Conservation (phyloP, 2,329 filamentous ascomycete species). For the Aspergillus terreus region DNA sequence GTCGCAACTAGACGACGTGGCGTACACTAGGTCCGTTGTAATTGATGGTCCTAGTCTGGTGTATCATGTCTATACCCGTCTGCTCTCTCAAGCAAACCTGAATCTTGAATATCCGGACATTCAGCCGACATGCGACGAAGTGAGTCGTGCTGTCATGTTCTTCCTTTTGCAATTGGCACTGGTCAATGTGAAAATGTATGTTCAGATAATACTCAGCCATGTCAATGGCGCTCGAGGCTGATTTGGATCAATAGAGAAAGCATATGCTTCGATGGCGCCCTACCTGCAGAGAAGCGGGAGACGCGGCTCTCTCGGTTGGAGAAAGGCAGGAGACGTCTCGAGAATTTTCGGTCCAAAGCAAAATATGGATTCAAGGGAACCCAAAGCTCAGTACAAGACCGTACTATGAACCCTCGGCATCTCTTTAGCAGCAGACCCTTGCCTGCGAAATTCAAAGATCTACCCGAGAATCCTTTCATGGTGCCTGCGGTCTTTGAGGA, state of each 20-base stretch:
- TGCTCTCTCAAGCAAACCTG: conserved; percentile 40
- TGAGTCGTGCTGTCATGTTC: conserved; percentile 56
- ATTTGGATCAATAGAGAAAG: conserved; percentile 47
- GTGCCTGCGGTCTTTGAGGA: conserved; percentile 74
- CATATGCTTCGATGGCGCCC: conserved; percentile 82
- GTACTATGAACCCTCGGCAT: conserved; percentile 15
- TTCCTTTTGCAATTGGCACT: conserved; percentile 61
- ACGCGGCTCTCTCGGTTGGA: conserved; percentile 61
- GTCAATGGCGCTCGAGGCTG: conserved; percentile 6
- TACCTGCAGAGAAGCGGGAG: conserved; percentile 64
- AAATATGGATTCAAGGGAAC: conserved; percentile 21
- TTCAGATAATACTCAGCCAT: conserved; percentile 29
- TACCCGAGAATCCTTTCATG: conserved; percentile 64
- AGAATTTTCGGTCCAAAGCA: conserved; percentile 43
- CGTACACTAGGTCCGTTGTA: conserved; percentile 37
- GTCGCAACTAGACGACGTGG: conserved; percentile 6
- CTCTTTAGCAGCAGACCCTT: conserved; percentile 25
- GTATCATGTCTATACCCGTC: conserved; percentile 64
- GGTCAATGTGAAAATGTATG: conserved; percentile 66
- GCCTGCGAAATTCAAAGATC: conserved; percentile 26
- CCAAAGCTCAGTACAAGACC: conserved; percentile 5
- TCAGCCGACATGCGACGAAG: conserved; percentile 60
- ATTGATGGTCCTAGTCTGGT: conserved; percentile 79
- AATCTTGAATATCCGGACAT: conserved; percentile 48
- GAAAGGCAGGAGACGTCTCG: conserved; percentile 55